These are phyloP conservation scores for Nitzschia palea DNA, from an alignment of 108 stramenopile genomes.

Conservation along the genomic window DNA sequence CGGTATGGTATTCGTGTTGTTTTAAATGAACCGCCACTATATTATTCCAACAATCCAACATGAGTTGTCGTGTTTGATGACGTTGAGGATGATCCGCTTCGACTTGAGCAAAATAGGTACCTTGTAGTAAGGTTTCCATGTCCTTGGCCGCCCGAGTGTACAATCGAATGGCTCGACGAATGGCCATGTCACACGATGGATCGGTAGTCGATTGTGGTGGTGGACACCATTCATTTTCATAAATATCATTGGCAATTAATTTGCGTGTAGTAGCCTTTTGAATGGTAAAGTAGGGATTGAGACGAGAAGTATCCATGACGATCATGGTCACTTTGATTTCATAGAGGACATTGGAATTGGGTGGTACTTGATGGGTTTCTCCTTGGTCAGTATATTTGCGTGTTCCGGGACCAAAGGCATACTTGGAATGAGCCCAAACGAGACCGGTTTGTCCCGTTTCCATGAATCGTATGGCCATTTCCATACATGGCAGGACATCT, in stretches of 20 bases:
- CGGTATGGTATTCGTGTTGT: slow-evolving; percentile 47
- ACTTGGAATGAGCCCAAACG: slow-evolving; percentile 58
- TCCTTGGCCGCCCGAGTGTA: slow-evolving; percentile 33
- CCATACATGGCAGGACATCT: slow-evolving; percentile 53
- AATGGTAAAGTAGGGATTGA: slow-evolving; percentile 48
- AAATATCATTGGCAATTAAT: slow-evolving; percentile 58
- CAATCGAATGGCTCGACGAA: slow-evolving; percentile 31
- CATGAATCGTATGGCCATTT: slow-evolving; percentile 63
- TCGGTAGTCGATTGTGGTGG: slow-evolving; percentile 8
- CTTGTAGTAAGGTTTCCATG: slow-evolving; percentile 30
- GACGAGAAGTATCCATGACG: slow-evolving; percentile 40
- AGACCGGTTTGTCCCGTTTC: slow-evolving; percentile 38
- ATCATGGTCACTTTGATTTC: slow-evolving; percentile 35
- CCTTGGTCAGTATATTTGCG: slow-evolving; percentile 5
- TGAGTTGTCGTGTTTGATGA: slow-evolving; percentile 21
- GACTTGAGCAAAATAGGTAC: slow-evolving; percentile 31
- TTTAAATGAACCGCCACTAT: slow-evolving; percentile 44
- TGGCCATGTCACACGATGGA: slow-evolving; percentile 23
- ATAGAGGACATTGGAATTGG: slow-evolving; percentile 45
- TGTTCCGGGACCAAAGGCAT: slow-evolving; percentile 42
- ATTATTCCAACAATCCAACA: slow-evolving; percentile 60
- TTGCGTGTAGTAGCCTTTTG: slow-evolving; percentile 46
- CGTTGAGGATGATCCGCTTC: slow-evolving; percentile 42
- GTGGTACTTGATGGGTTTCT: slow-evolving; percentile 29
- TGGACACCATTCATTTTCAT: slow-evolving; percentile 33